Evolutionary conservation across 2,329 filamentous ascomycete genomes (phyloP).

Genomic region (Claviceps capensis): DNA sequence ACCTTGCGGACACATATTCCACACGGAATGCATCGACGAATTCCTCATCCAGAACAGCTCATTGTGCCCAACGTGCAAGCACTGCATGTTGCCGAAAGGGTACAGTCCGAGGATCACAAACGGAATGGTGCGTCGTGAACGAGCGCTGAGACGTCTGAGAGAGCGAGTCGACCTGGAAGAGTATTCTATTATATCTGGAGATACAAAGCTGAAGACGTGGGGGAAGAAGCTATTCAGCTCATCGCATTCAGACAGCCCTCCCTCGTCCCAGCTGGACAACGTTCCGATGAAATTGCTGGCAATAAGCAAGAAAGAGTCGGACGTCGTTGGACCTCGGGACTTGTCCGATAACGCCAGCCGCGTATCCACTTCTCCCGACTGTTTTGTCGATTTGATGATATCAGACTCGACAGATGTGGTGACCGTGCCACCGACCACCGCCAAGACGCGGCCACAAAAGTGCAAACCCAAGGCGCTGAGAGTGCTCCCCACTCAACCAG

Average conservation of each 20-base stretch:
- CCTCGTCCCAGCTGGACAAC: constrained; percentile 7
- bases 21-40: constrained; percentile 79
- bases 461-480: constrained; percentile 17
- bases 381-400: constrained; percentile 4
- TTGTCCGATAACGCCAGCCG: background rate
- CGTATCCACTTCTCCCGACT: background rate
- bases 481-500: constrained; percentile 25
- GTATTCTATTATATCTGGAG: constrained; percentile 17
- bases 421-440: constrained; percentile 8
- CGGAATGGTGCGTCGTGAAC: constrained; percentile 71
- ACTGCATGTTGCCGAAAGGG: constrained; percentile 58
- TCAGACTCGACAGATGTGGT: constrained; percentile 7
- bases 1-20: constrained; percentile 84
- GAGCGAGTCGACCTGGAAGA: constrained; percentile 35
- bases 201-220: constrained; percentile 24
- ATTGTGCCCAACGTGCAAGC: constrained; percentile 83
- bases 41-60: constrained; percentile 70
- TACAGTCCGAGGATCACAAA: constrained; percentile 64
- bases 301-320: background rate
- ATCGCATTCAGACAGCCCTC: constrained; percentile 9
- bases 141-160: constrained; percentile 48
- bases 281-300: constrained; percentile 16
- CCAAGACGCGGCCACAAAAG: constrained; percentile 14
- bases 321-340: constrained; percentile 1
- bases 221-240: constrained; percentile 20